Conservation (phyloP, 2,329 filamentous ascomycete species). For the Xylaria multiplex region DNA sequence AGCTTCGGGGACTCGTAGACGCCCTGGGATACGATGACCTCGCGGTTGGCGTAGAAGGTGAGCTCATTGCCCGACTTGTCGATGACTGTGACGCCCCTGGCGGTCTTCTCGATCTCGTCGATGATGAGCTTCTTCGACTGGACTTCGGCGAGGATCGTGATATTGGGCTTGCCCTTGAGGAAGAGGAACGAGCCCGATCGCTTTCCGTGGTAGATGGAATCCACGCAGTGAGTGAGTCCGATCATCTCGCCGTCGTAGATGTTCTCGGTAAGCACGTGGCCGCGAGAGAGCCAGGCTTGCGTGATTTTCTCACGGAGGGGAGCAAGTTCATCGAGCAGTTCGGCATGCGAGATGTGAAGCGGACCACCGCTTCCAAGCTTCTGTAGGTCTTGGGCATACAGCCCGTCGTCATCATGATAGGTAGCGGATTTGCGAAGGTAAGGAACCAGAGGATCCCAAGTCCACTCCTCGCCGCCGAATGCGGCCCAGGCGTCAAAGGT, state of each 20-base stretch:
- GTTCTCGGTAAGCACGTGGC: conserved; percentile 61
- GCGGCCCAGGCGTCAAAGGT: conserved; percentile 77
- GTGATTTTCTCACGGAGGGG: conserved; percentile 62
- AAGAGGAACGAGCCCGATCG: conserved; percentile 62
- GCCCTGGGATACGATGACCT: conserved; percentile 61
- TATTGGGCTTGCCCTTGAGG: conserved; percentile 60
- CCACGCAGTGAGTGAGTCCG: conserved; percentile 63
- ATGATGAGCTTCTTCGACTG: conserved; percentile 65
- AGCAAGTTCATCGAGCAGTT: conserved; percentile 62
- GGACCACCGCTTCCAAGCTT: conserved; percentile 64
- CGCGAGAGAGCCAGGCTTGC: conserved; percentile 64
- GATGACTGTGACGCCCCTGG: conserved; percentile 60
- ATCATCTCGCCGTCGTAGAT: conserved; percentile 66
- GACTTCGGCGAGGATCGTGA: conserved; percentile 60
- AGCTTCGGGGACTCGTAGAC: conserved; percentile 73
- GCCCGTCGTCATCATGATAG: conserved; percentile 64
- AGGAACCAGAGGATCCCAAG: conserved; percentile 55
- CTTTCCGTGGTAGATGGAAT: conserved; percentile 67
- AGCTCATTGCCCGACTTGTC: conserved; percentile 54
- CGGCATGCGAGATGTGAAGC: conserved; percentile 63
- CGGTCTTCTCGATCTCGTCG: conserved; percentile 52
- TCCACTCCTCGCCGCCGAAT: conserved; percentile 75
- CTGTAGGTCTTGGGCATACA: conserved; percentile 57
- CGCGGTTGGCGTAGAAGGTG: conserved; percentile 58
- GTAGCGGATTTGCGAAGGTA: conserved; percentile 53